These are phyloP conservation scores for Calocybe indica DNA, from an alignment of 768 basidiomycete genomes.

Conservation along the genomic window DNA sequence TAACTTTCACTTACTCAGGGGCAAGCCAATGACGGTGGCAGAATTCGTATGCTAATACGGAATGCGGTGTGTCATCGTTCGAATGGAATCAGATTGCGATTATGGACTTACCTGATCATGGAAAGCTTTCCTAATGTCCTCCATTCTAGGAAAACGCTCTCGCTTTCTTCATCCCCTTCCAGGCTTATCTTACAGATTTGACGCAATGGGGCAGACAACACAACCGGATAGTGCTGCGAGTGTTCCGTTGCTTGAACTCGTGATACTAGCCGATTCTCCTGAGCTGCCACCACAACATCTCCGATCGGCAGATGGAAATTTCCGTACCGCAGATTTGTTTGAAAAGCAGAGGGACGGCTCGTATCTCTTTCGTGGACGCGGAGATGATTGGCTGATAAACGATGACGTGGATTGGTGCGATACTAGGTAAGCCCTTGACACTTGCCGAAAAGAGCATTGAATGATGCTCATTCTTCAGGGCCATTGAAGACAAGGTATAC, in stretches of 20 bases:
- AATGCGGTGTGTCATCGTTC: conserved; percentile 58
- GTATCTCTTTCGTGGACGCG: conserved; percentile 64
- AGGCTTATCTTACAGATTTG: conserved; percentile 57
- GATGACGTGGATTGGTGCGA: conserved; percentile 76
- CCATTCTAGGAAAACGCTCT: conserved; percentile 11
- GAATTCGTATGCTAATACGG: conserved; percentile 80
- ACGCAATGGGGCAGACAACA: conserved; percentile 40
- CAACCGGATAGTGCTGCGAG: conserved; percentile 49
- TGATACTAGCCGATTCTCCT: conserved; percentile 58
- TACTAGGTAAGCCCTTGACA: conserved; percentile 43
- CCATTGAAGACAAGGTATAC: conserved; percentile 74
- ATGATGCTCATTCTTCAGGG: conserved; percentile 26
- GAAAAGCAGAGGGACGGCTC: conserved; percentile 50
- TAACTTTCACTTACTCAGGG: conserved; percentile 8
- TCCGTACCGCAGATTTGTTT: conserved; percentile 83
- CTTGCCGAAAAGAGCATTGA: not conserved
- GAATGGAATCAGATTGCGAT: too few relatives aligned
- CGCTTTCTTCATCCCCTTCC: conserved; percentile 50
- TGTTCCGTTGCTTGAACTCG: conserved; percentile 55
- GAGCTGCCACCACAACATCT: conserved; percentile 64
- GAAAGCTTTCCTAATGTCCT: too few relatives aligned
- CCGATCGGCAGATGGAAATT: conserved; percentile 58
- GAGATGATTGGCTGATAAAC: conserved; percentile 85
- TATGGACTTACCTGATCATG: too few relatives aligned
- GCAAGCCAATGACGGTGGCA: conserved; percentile 15